Conservation (phyloP, 176 grass and related monocot species). For the Triticum turgidum region DNA sequence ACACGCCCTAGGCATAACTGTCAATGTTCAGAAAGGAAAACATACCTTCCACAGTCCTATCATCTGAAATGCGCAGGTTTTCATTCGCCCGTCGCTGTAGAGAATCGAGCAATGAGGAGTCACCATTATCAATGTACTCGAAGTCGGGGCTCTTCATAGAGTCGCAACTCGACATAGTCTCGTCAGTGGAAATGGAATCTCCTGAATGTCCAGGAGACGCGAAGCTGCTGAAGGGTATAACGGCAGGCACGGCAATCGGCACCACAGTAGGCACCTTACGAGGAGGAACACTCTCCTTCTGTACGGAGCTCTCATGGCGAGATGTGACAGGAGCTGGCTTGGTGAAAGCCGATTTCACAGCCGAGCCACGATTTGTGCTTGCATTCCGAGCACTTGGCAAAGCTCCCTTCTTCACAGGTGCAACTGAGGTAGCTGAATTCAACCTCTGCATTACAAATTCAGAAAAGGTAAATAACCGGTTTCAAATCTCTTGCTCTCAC, state of each 20-base stretch:
- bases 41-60: conserved; percentile 54
- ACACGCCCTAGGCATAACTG: not conserved
- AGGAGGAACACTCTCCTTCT: conserved; percentile 25
- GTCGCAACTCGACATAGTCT: conserved; percentile 93
- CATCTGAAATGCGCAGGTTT: conserved; percentile 75
- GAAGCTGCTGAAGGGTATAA: conserved; percentile 50
- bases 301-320: not conserved
- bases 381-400: conserved; percentile 27
- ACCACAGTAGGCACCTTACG: conserved; percentile 2
- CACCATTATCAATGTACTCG: conserved; percentile 88
- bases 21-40: conserved; percentile 26
- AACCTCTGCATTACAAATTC: conserved; percentile 43
- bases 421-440: conserved; percentile 39
- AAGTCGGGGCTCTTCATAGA: conserved; percentile 96
- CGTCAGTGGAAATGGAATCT: conserved; percentile 67
- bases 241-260: conserved; percentile 16
- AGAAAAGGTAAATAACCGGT: not conserved
- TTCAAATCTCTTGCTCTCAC: not conserved
- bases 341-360: conserved; percentile 31
- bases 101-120: conserved; percentile 62
- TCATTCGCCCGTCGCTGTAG: conserved; percentile 73
- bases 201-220: conserved; percentile 54
- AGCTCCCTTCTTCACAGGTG: conserved; percentile 50
- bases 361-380: conserved; percentile 16
- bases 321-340: conserved; percentile 33